These are phyloP conservation scores for Eucalyptus caleyi DNA, from an alignment of 345 rosid genomes.

Conservation along the genomic window DNA sequence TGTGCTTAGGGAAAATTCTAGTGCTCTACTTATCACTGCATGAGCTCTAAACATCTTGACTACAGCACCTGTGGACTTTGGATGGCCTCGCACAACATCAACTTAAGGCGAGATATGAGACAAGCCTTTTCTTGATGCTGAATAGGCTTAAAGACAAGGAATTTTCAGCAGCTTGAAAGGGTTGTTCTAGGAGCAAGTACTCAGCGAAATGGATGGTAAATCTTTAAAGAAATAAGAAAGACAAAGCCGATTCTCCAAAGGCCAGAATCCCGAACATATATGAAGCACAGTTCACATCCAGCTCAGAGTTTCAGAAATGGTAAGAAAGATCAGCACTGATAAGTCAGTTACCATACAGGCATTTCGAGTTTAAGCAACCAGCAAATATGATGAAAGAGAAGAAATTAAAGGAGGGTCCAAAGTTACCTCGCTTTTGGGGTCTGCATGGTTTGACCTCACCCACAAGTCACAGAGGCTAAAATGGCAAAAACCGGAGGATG, in stretches of 20 bases:
- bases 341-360: not conserved
- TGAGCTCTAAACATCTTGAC: not conserved
- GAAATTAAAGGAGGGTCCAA: not conserved
- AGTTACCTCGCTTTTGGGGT: conserved; percentile 78
- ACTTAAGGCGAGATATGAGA: not conserved
- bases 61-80: not conserved
- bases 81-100: not conserved
- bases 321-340: not conserved
- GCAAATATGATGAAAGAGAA: not conserved
- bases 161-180: not conserved
- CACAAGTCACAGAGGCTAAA: not conserved
- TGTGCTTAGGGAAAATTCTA: not conserved
- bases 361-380: not conserved
- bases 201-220: not conserved
- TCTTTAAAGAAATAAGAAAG: not conserved
- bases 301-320: not conserved
- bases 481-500: not conserved
- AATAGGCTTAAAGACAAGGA: not conserved
- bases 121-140: not conserved
- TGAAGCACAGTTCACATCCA: not conserved
- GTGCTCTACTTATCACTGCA: not conserved
- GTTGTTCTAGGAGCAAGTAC: not conserved
- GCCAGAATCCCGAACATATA: not conserved
- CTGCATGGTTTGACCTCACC: conserved; percentile 52
- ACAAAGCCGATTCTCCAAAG: not conserved